Conservation (phyloP, 768 basidiomycete species). For the Boletus subcaerulescens region DNA sequence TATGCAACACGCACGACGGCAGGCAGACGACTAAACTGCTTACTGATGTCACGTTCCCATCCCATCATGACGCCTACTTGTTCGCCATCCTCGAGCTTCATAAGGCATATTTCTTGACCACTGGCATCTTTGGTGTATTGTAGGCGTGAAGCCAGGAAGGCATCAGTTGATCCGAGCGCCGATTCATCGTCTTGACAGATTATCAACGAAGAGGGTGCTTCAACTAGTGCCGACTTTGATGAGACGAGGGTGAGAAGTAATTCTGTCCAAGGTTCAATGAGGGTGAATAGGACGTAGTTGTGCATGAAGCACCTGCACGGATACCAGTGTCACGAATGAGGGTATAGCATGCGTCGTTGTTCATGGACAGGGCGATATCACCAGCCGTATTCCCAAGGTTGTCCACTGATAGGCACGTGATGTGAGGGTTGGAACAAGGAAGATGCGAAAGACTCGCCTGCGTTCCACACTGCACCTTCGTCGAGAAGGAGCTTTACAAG, state of each 20-base stretch:
- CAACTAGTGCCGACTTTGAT: slow-evolving; percentile 35
- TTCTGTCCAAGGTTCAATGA: slow-evolving; percentile 42
- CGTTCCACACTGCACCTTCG: slow-evolving; percentile 91
- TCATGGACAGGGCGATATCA: slow-evolving; percentile 86
- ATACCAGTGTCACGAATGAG: slow-evolving; percentile 90
- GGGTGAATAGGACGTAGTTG: slow-evolving; percentile 1
- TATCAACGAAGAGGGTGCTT: slow-evolving; percentile 33
- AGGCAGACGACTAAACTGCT: slow-evolving; percentile 16
- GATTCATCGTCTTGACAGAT: slow-evolving; percentile 53
- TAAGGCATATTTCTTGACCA: slow-evolving; percentile 81
- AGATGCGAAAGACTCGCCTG: slow-evolving; percentile 47
- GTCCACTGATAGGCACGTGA: slow-evolving; percentile 53
- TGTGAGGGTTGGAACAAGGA: neutral
- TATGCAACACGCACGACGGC: slow-evolving; percentile 10
- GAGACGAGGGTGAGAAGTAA: slow-evolving; percentile 65
- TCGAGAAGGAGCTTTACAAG: slow-evolving; percentile 67
- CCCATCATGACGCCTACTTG: slow-evolving; percentile 99
- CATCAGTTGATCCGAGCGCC: slow-evolving; percentile 57
- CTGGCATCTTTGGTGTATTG: slow-evolving; percentile 63
- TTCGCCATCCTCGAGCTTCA: slow-evolving; percentile 57
- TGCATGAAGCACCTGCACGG: slow-evolving; percentile 63
- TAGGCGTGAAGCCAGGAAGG: slow-evolving; percentile 70
- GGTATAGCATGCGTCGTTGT: slow-evolving; percentile 69
- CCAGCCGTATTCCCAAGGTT: slow-evolving; percentile 78
- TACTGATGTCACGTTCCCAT: slow-evolving; percentile 87